A percentile compares a stretch with the other conserved stretches of the same genome.
Evolutionary conservation across 2,329 filamentous ascomycete species (phyloP).

Genomic region (Fusarium multiceps): DNA sequence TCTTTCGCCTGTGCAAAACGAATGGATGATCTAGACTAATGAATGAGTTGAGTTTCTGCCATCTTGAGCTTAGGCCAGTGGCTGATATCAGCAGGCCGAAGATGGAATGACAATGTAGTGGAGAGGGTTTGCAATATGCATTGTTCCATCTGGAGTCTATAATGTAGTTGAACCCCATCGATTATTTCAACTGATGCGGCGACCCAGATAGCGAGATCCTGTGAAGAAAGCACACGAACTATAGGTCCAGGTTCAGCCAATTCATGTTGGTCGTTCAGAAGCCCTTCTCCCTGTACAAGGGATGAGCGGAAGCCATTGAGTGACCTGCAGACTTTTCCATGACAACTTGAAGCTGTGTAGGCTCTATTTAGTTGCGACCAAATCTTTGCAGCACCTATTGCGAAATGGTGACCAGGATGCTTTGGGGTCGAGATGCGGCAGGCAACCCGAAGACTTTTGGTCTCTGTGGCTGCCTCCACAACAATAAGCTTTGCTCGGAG

Average conservation of each 20-base stretch:
- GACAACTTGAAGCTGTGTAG: no score
- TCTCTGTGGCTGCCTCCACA: no score
- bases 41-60: no score
- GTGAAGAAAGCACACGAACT: not conserved
- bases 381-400: no score
- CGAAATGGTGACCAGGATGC: no score
- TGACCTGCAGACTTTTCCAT: not conserved
- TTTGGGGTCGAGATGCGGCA: no score
- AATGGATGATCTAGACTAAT: no score
- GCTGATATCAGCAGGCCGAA: not conserved
- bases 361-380: no score
- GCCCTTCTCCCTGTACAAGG: not conserved
- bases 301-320: not conserved
- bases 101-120: rapidly evolving
- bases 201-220: not conserved
- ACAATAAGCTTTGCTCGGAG: no score
- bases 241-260: not conserved
- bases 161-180: no score
- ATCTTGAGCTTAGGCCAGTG: not conserved
- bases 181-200: no score
- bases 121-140: not conserved
- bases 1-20: not conserved
- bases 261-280: rapidly evolving
- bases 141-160: not conserved
- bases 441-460: no score